These are phyloP conservation scores for Candida stauntonica DNA, from an alignment of 805 yeast species.

Conservation along the genomic window DNA sequence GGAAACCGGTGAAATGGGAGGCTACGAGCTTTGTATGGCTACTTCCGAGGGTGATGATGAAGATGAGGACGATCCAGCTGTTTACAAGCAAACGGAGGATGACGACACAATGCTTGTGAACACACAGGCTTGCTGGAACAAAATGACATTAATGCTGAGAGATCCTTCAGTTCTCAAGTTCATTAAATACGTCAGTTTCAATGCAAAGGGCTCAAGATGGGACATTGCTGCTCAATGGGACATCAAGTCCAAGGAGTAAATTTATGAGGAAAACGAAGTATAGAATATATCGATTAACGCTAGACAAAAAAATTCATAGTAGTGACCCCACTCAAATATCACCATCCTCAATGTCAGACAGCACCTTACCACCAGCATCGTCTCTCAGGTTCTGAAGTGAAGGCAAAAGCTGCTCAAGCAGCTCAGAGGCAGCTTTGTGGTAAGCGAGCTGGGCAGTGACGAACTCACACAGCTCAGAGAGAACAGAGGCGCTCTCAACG, in stretches of 20 bases:
- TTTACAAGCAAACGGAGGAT: slow-evolving; percentile 49
- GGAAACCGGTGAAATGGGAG: slow-evolving; percentile 90
- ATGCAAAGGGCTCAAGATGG: slow-evolving; percentile 91
- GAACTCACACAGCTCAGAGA: slow-evolving; percentile 62
- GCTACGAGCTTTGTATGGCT: slow-evolving; percentile 88
- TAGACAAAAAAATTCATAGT: slow-evolving; percentile 5
- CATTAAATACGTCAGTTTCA: slow-evolving; percentile 83
- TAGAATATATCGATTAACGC: not conserved
- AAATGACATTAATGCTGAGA: slow-evolving; percentile 68
- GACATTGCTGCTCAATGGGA: slow-evolving; percentile 82
- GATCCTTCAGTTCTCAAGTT: slow-evolving; percentile 87
- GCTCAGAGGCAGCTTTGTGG: slow-evolving; percentile 69
- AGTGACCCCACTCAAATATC: slow-evolving; percentile 12
- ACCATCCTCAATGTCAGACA: slow-evolving; percentile 25
- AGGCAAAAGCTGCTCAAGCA: slow-evolving; percentile 59
- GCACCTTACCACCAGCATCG: slow-evolving; percentile 34
- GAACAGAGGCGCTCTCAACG: slow-evolving; percentile 63
- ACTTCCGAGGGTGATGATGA: slow-evolving; percentile 40
- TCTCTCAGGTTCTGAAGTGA: slow-evolving; percentile 58
- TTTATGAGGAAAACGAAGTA: slow-evolving; percentile 26
- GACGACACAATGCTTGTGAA: slow-evolving; percentile 78
- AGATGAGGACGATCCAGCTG: slow-evolving; percentile 82
- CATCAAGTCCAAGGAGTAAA: slow-evolving; percentile 45
- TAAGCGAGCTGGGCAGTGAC: slow-evolving; percentile 76
- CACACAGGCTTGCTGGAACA: slow-evolving; percentile 81